A percentile compares a stretch with the other conserved stretches of the same genome.
Evolutionary conservation across 164 flowering plant genomes (phyloP).

Genomic region (Litsea cubeba): DNA sequence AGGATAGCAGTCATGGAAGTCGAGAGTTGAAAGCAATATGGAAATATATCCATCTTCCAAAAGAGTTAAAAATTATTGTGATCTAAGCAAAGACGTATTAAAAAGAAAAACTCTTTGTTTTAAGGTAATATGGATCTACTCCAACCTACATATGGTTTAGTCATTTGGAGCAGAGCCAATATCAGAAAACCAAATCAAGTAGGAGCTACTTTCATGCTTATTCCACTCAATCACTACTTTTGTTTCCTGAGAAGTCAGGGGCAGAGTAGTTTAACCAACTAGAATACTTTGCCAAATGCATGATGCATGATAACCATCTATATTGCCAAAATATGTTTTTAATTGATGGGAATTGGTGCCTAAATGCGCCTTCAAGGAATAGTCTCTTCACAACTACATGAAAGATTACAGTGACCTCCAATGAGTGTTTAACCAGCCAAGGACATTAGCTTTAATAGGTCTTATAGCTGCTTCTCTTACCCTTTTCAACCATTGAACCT

Average conservation of each 20-base stretch:
- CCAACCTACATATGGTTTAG: background rate
- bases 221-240: background rate
- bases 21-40: background rate
- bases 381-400: background rate
- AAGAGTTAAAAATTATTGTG: background rate
- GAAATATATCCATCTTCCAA: background rate
- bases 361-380: background rate
- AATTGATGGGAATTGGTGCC: background rate
- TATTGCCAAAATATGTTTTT: background rate
- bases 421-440: background rate
- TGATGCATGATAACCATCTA: background rate
- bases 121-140: background rate
- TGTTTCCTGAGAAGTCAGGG: background rate
- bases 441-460: no score
- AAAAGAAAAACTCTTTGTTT: background rate
- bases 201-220: background rate
- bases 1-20: background rate
- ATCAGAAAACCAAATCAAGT: background rate
- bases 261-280: background rate
- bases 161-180: background rate
- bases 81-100: no score
- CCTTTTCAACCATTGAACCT: constrained; percentile 47
- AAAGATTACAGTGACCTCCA: background rate
- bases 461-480: constrained; percentile 11
- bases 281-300: background rate